Evolutionary conservation across 805 yeast species (phyloP), one percentile per base, ranked within the genome.

Genomic region (Zygosaccharomyces kombuchaensis): DNA sequence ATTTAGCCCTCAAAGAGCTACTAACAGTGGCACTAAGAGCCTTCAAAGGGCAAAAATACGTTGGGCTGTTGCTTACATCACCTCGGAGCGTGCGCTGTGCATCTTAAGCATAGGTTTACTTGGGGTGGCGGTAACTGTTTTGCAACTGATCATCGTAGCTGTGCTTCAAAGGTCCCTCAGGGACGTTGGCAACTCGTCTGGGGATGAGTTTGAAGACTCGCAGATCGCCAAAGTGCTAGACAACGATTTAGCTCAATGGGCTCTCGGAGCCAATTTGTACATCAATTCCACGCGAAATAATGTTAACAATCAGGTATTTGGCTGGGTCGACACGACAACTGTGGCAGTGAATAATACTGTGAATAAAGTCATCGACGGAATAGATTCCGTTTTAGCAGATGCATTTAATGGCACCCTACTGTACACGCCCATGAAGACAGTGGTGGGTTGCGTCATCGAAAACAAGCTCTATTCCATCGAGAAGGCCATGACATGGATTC

Each of bases 401-500:
- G 72, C 81, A 0, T 89, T 93, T 65, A 80, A 81, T 4, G 73
- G 73, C 2, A 87, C 97, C 0, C 76, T 84, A 0, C 66, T 91
- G 9, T 77, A 80, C 38, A 60, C 61, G 1, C 85, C 95, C 0
- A 72, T 88, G 37, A 72, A 74, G 23, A 74, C 82, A 0, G 79
- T 88, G 0, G 84, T 90, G 3, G 80, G 82, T 26, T 91, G 99
- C 67, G 78, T 87, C 2, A 71, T 93, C 31, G 91, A 87, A 13
- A 71, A 83, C 40, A 93, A 91, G 56, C 62, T 91, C 6, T 72
- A 71, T 10, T 71, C 75, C 17, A 69, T 88, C 2, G 85, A 85
- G 51, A 59, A 76, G 25, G 98, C 95, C 0, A 65, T 90, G 44
- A 75, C 81, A 1, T 93, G 97, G 97, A 68, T 48, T n/a, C 43